phyloP scores from a whole-genome alignment of 371 early-diverging fungal genomes.

The Zopfochytrium polystomum region DNA sequence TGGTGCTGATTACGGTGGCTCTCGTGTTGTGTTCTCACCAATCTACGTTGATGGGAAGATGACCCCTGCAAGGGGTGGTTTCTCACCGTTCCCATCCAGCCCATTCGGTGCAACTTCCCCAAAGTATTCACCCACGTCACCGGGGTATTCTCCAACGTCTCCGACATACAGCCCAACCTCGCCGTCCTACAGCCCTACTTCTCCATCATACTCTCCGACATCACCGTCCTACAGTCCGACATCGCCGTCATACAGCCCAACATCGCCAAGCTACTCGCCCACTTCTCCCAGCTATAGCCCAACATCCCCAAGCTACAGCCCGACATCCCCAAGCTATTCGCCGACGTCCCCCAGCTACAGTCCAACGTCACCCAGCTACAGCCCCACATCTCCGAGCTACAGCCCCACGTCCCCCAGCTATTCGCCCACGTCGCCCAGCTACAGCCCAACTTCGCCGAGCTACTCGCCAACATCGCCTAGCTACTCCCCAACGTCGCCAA shows the following conservation, averaged over 20 bases:
- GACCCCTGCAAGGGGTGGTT: conserved; percentile 47
- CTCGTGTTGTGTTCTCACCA: conserved; percentile 65
- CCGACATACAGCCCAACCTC: conserved; percentile 75
- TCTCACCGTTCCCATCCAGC: no score
- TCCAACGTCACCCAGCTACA: conserved; percentile 50
- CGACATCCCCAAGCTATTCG: conserved; percentile 49
- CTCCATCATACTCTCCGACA: conserved; percentile 64
- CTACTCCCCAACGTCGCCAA: conserved; percentile 71
- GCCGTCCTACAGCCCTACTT: conserved; percentile 52
- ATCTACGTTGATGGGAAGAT: conserved; percentile 29
- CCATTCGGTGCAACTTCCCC: conserved; percentile 61
- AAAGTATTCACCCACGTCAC: conserved; percentile 60
- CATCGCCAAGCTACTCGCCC: conserved; percentile 72
- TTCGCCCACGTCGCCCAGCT: conserved; percentile 49
- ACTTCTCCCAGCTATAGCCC: conserved; percentile 57
- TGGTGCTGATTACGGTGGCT: conserved; percentile 43
- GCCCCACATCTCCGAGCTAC: conserved; percentile 71
- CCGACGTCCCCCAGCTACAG: conserved; percentile 49
- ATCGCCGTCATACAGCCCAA: conserved; percentile 62
- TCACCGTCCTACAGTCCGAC: conserved; percentile 67
- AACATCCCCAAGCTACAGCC: conserved; percentile 66
- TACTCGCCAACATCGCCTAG: conserved; percentile 74
- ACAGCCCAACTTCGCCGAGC: conserved; percentile 69
- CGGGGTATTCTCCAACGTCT: conserved; percentile 65
- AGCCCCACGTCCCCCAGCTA: conserved; percentile 53